These are phyloP conservation scores for Fusarium beomiforme DNA, from an alignment of 2,329 filamentous ascomycete species.

Conservation along the genomic window DNA sequence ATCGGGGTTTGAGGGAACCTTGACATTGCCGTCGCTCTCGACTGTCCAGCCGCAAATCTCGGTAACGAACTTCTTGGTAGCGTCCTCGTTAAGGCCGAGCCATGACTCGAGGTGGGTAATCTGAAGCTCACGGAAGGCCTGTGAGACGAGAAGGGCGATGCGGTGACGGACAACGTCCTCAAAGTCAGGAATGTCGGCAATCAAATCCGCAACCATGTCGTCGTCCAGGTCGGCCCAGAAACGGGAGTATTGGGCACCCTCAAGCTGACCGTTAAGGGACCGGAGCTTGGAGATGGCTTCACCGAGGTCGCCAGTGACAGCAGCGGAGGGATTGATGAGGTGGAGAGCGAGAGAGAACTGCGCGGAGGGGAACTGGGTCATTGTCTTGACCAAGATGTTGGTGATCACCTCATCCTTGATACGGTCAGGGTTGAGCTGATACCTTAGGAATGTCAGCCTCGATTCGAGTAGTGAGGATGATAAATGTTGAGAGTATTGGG, in stretches of 20 bases:
- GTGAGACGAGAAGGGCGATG: slow-evolving; percentile 87
- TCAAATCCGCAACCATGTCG: slow-evolving; percentile 94
- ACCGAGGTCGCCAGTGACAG: slow-evolving; percentile 75
- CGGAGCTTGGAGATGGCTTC: slow-evolving; percentile 93
- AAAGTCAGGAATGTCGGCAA: slow-evolving; percentile 93
- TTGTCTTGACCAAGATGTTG: slow-evolving; percentile 97
- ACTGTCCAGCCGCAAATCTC: slow-evolving; percentile 91
- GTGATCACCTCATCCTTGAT: slow-evolving; percentile 97
- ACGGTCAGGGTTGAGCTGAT: slow-evolving; percentile 99
- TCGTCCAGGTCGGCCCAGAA: slow-evolving; percentile 98
- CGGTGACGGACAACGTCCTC: slow-evolving; percentile 92
- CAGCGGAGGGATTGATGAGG: slow-evolving; percentile 84
- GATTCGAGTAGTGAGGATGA: background rate
- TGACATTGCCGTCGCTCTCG: slow-evolving; percentile 71
- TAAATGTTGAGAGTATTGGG: slow-evolving; percentile 13
- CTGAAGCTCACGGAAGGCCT: slow-evolving; percentile 79
- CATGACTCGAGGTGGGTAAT: slow-evolving; percentile 76
- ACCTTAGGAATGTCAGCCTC: slow-evolving; percentile 64
- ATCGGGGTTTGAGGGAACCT: slow-evolving; percentile 91
- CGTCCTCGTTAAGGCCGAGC: slow-evolving; percentile 76
- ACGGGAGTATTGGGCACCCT: slow-evolving; percentile 86
- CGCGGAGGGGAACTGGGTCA: slow-evolving; percentile 95
- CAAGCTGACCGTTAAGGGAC: slow-evolving; percentile 84
- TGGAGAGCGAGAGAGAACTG: slow-evolving; percentile 96
- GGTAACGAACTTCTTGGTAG: slow-evolving; percentile 79